phyloP scores from a whole-genome alignment of 2,329 filamentous ascomycete genomes.

The Fusarium tanahbumbuense region DNA sequence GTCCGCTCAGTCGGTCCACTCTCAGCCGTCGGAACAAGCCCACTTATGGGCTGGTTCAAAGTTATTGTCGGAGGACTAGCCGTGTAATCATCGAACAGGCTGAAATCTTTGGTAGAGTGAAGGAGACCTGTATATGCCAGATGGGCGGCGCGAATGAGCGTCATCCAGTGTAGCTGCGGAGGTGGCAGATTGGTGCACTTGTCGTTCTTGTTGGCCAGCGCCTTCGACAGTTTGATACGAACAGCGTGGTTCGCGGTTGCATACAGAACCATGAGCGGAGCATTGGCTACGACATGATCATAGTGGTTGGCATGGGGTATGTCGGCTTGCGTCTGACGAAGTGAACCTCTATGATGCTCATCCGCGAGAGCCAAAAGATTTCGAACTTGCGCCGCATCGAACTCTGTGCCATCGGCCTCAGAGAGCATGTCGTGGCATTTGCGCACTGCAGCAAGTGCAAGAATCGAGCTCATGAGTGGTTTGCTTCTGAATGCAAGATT shows the following conservation, averaged over 20 bases:
- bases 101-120: background rate
- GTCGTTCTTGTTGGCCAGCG: conserved; percentile 23
- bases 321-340: conserved; percentile 52
- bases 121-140: conserved; percentile 32
- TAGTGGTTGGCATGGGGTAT: conserved; percentile 49
- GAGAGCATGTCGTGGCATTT: conserved; percentile 52
- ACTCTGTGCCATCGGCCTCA: no score
- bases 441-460: conserved; percentile 56
- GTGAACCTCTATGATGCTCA: conserved; percentile 52
- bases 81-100: background rate
- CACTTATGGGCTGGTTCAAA: background rate
- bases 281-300: conserved; percentile 43
- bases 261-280: conserved; percentile 57
- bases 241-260: conserved; percentile 53
- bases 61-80: background rate
- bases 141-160: conserved; percentile 35
- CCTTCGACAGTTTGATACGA: conserved; percentile 50
- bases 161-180: conserved; percentile 37
- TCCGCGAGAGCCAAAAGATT: conserved; percentile 49
- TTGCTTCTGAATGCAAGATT: conserved; percentile 55
- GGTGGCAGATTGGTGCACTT: background rate
- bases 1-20: conserved; percentile 21
- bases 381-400: conserved; percentile 10
- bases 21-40: conserved; percentile 2
- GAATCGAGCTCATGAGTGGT: conserved; percentile 56